Base-by-base conservation (phyloP, 2,329 filamentous ascomycete species). In the Verticillium klebahnii region DNA sequence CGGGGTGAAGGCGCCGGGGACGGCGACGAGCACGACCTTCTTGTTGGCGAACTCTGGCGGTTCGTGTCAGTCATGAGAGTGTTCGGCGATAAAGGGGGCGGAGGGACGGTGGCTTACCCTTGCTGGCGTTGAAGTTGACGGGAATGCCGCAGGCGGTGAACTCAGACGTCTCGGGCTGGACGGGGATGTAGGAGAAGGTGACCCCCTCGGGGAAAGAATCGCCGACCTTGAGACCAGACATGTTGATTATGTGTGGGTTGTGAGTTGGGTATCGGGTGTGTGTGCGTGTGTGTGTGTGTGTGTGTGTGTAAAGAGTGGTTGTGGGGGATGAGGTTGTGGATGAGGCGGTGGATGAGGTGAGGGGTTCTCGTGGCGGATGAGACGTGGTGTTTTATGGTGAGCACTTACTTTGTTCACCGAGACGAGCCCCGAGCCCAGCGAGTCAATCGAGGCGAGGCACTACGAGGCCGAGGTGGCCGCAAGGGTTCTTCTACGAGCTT, bases 131-230 rank as follows among this genome's bases (percentile, higher is more conserved):
- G 80, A 90, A 96, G 72, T 85, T 84, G 72, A 88, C 83, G 64
- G 92, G 92, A 62, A 90, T 84, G 68, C 93, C 93, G 77, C 93
- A 97, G 65, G 85, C 81, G 60, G 85, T 91, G 69, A 96, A 85
- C 67, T 85, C 83, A 61, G 84, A 80, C 58, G 80, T 84, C 70
- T 94, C 91, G 62, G 84, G 80, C 15, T 87, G 84, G 76, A 91
- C 92, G 64, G 91, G 89, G 68, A 95, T 85, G 84, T 93, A 95
- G 71, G 87, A 89, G 83, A 97, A 97, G 76, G 83, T 82, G 65
- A 96, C 89, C 69, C 85, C 89, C 69, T 87, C 80, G 69, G 93
- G 93, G 84, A 98, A 94, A 74, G 82, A 81, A 76, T 96, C 92
- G 73, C 93, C 93, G 74, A 85, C 84, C 76, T 93, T 88, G 77